phyloP scores from a whole-genome alignment of 805 yeast genomes.

The Lipomyces oligophaga region DNA sequence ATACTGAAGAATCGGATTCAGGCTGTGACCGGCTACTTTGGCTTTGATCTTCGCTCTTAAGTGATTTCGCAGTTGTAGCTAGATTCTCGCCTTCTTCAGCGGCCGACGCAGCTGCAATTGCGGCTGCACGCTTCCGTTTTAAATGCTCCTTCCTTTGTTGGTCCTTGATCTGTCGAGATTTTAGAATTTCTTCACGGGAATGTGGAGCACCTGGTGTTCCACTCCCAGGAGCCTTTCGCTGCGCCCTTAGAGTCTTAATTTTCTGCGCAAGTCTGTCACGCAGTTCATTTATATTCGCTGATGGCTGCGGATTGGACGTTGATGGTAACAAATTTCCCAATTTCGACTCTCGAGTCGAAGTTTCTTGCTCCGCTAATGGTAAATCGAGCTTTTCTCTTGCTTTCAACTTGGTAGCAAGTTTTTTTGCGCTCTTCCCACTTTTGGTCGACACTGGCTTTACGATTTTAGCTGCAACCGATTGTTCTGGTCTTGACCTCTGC shows the following conservation, averaged over 20 bases:
- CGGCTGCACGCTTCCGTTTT: slow-evolving; percentile 42
- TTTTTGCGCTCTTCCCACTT: too few species aligned
- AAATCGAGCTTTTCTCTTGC: too few species aligned
- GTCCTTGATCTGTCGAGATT: slow-evolving; percentile 48
- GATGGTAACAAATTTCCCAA: too few species aligned
- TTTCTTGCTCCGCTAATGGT: too few species aligned
- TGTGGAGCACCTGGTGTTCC: slow-evolving; percentile 75
- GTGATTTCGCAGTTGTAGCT: slow-evolving; percentile 28
- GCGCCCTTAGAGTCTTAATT: slow-evolving; percentile 65
- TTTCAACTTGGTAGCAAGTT: too few species aligned
- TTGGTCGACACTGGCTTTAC: too few species aligned
- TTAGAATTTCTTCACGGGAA: slow-evolving; percentile 75
- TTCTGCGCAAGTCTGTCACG: slow-evolving; percentile 75
- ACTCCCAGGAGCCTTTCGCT: slow-evolving; percentile 89
- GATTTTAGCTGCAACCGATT: too few species aligned
- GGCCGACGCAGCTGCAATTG: slow-evolving; percentile 39
- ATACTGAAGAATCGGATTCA: slow-evolving; percentile 49
- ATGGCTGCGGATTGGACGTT: too few species aligned
- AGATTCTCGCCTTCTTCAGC: slow-evolving; percentile 40
- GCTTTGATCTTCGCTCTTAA: neutral
- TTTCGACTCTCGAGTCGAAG: too few species aligned
- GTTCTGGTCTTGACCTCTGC: too few species aligned
- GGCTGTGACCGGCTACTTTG: slow-evolving; percentile 26
- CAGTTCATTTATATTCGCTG: slow-evolving; percentile 50
- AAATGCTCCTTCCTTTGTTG: slow-evolving; percentile 45